Conservation (phyloP, 306 rosid genomes). For the Morella rubra region DNA sequence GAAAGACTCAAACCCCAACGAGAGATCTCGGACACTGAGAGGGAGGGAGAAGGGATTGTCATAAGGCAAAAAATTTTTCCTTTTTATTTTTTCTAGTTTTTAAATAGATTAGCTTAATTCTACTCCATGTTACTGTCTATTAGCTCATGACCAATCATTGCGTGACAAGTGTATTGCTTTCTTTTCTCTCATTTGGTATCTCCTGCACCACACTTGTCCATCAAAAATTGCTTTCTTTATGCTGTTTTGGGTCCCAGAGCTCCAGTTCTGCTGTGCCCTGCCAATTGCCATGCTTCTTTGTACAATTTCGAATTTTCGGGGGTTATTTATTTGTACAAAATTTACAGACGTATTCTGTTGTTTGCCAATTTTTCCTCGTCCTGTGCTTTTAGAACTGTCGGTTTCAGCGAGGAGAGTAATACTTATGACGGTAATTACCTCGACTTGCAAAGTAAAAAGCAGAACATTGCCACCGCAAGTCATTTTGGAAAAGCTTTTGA, state of each 20-base stretch:
- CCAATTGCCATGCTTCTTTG: slow-evolving; percentile 25
- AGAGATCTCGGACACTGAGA: too few species aligned
- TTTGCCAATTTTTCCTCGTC: slow-evolving; percentile 28
- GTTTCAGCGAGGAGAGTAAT: slow-evolving; percentile 17
- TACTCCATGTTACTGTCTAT: too few species aligned
- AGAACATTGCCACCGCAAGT: slow-evolving; percentile 35
- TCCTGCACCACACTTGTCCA: neutral
- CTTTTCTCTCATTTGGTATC: neutral
- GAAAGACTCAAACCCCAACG: too few species aligned
- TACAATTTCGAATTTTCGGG: neutral
- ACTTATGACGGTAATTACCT: slow-evolving; percentile 20
- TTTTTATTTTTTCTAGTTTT: too few species aligned
- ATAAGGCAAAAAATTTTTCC: too few species aligned
- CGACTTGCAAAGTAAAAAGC: slow-evolving; percentile 33
- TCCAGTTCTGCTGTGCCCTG: slow-evolving; percentile 4
- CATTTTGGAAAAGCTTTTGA: slow-evolving; percentile 32
- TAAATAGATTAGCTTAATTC: too few species aligned
- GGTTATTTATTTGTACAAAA: slow-evolving; percentile 8
- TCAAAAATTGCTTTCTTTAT: neutral
- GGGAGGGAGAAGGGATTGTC: too few species aligned
- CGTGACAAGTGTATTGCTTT: too few species aligned
- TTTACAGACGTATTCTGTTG: slow-evolving; percentile 12
- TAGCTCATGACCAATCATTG: too few species aligned
- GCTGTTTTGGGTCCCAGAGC: neutral
- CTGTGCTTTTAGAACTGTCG: slow-evolving; percentile 25